These are phyloP conservation scores for Raddia distichophylla DNA, from an alignment of 176 grass and related monocot genomes.

Conservation along the genomic window DNA sequence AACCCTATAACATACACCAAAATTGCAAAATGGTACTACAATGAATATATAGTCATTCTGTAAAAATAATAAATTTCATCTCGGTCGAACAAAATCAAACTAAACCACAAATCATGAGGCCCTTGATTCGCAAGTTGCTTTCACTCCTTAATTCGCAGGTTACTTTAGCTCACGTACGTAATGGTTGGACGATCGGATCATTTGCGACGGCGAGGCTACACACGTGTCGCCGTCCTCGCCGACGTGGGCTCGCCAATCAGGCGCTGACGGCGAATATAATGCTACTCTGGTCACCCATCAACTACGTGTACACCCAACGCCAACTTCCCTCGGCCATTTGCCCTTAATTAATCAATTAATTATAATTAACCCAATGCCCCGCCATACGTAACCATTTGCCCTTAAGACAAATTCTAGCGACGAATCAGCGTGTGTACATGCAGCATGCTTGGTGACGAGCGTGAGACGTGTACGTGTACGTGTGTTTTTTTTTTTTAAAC, in stretches of 20 bases:
- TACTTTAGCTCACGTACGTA: background rate
- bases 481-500: too few relatives aligned
- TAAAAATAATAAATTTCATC: too few relatives aligned
- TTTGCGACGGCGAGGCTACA: background rate
- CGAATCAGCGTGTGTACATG: background rate
- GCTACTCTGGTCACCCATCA: constrained; percentile 35
- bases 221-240: constrained; percentile 34
- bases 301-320: constrained; percentile 27
- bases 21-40: too few relatives aligned
- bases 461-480: background rate
- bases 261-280: constrained; percentile 27
- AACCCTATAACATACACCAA: too few relatives aligned
- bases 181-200: background rate
- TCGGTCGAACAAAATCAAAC: too few relatives aligned
- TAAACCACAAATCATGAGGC: too few relatives aligned
- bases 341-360: too few relatives aligned
- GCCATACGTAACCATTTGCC: background rate
- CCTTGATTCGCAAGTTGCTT: too few relatives aligned
- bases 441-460: background rate
- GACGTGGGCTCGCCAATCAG: constrained; percentile 14
- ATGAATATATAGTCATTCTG: too few relatives aligned
- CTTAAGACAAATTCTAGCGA: too few relatives aligned
- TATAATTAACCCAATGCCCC: background rate
- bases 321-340: constrained; percentile 12
- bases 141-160: background rate